phyloP scores from a whole-genome alignment of 305 asterid genomes.

The Fraxinus albicans region DNA sequence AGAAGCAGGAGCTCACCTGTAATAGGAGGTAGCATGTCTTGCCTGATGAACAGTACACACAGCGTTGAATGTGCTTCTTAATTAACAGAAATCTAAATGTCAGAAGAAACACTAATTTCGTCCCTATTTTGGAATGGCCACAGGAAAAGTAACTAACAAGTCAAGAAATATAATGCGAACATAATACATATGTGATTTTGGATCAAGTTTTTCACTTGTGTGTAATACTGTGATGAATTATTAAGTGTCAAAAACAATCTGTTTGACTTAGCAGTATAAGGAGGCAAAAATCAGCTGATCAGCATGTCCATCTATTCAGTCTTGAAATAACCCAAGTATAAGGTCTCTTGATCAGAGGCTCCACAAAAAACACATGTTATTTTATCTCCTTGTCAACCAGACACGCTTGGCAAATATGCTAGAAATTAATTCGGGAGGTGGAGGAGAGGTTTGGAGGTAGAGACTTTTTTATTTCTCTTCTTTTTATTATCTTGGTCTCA shows the following conservation, averaged over 20 bases:
- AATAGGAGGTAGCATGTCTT: slow-evolving; percentile 81
- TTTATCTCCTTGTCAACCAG: not conserved
- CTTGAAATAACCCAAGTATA: not conserved
- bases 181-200: not conserved
- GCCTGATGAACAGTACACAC: slow-evolving; percentile 74
- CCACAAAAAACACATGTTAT: not conserved
- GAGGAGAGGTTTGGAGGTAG: not conserved
- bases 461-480: not conserved
- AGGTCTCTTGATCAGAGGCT: not conserved
- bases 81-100: slow-evolving; percentile 26
- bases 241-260: slow-evolving; percentile 2
- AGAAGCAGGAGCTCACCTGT: slow-evolving; percentile 58
- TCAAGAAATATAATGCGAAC: not conserved
- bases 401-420: not conserved
- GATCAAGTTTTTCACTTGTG: slow-evolving; percentile 15
- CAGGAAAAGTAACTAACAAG: slow-evolving; percentile 6
- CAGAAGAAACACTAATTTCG: slow-evolving; percentile 15
- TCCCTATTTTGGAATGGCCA: slow-evolving; percentile 19
- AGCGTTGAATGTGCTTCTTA: slow-evolving; percentile 80
- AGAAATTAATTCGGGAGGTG: not conserved
- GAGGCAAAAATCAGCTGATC: slow-evolving; percentile 10
- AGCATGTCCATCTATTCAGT: not conserved
- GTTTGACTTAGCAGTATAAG: slow-evolving; percentile 8
- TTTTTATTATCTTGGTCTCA: not conserved
- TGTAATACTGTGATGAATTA: not conserved